phyloP scores from a whole-genome alignment of 257 asterid species.

The Gentiana dahurica region DNA sequence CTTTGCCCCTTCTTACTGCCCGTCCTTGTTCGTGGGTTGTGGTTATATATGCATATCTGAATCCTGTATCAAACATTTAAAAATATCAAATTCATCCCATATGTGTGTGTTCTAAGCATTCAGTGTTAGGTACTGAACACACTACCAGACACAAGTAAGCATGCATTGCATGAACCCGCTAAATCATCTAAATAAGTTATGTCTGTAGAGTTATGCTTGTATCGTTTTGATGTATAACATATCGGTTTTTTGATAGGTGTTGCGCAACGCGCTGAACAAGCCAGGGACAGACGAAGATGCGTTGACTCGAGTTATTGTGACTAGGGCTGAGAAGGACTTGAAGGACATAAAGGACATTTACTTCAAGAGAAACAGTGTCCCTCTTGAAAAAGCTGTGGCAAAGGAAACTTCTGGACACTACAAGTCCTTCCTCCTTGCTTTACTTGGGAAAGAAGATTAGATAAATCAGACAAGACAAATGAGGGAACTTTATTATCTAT shows the following conservation, averaged over 20 bases:
- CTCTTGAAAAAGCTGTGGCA: slow-evolving; percentile 44
- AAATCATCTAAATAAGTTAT: too few relatives aligned
- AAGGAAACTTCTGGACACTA: slow-evolving; percentile 71
- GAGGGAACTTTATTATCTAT: neutral
- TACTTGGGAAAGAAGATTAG: slow-evolving; percentile 38
- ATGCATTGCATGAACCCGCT: too few relatives aligned
- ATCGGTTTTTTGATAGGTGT: slow-evolving; percentile 16
- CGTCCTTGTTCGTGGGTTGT: too few relatives aligned
- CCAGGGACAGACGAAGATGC: slow-evolving; percentile 55
- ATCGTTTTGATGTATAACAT: too few relatives aligned
- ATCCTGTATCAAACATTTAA: too few relatives aligned
- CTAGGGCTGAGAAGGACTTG: slow-evolving; percentile 70
- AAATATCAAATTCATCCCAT: too few relatives aligned
- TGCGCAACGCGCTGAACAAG: slow-evolving; percentile 40
- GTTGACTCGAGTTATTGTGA: slow-evolving; percentile 47
- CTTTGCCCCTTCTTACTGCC: too few relatives aligned
- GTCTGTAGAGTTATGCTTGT: too few relatives aligned
- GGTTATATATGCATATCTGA: too few relatives aligned
- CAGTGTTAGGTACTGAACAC: too few relatives aligned
- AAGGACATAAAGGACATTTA: slow-evolving; percentile 38
- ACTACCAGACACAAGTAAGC: too few relatives aligned
- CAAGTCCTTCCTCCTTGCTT: slow-evolving; percentile 51
- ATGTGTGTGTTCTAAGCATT: too few relatives aligned
- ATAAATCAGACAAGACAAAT: neutral
- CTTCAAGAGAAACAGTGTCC: slow-evolving; percentile 52